These are phyloP conservation scores for Tolypocladium tropicale DNA, from an alignment of 2,329 filamentous ascomycete genomes.

Conservation along the genomic window DNA sequence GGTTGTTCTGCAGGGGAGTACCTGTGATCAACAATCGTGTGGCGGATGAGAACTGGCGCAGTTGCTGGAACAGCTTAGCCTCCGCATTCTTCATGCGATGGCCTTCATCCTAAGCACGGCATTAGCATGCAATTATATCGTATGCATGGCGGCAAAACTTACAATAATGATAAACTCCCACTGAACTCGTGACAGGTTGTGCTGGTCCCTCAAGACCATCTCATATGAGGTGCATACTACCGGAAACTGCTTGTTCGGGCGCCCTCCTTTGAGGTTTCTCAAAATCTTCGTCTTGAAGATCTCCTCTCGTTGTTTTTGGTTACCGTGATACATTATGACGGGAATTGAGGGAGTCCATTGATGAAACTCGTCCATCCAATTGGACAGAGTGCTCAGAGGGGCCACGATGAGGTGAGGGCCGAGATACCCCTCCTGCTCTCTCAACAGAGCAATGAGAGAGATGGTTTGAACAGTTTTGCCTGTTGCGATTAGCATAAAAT, in stretches of 20 bases:
- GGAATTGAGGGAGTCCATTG: constrained; percentile 86
- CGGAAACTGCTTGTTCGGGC: constrained; percentile 60
- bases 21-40: constrained; percentile 90
- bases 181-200: constrained; percentile 69
- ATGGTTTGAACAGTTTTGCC: constrained; percentile 92
- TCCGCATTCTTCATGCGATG: constrained; percentile 97
- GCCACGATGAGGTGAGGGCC: constrained; percentile 88
- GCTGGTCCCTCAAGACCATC: constrained; percentile 85
- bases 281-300: constrained; percentile 67
- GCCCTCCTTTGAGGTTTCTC: constrained; percentile 52
- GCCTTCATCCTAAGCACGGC: constrained; percentile 62
- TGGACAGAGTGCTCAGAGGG: constrained; percentile 82
- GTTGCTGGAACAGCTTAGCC: constrained; percentile 78
- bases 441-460: constrained; percentile 72
- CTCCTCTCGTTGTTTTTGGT: constrained; percentile 62
- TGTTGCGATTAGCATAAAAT: constrained; percentile 10
- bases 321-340: constrained; percentile 84
- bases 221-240: constrained; percentile 94
- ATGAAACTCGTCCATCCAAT: constrained; percentile 91
- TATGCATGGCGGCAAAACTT: constrained; percentile 17
- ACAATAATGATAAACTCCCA: constrained; percentile 98
- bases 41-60: constrained; percentile 80
- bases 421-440: constrained; percentile 72
- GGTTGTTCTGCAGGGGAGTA: constrained; percentile 90
- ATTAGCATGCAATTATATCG: constrained; percentile 4